Evolutionary conservation across 179 eudicot species (phyloP), one percentile per base, ranked within the genome.

Genomic region (Amaranthus tricolor): DNA sequence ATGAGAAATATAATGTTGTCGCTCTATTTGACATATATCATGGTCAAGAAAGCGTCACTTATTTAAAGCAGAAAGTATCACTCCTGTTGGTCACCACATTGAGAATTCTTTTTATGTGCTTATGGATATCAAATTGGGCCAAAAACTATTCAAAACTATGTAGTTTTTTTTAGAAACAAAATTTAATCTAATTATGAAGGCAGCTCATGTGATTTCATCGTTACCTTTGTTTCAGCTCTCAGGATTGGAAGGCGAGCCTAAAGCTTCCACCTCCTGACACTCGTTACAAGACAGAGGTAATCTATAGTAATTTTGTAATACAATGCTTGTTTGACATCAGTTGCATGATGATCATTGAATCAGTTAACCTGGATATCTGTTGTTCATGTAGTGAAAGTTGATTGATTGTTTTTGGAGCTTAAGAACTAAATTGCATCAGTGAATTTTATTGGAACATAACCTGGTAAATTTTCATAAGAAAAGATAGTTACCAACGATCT

Each of bases 281-380:
- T 64, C 80, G 80, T 71, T 77, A 53, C 80, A 55, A 50, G 74
- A 71, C 80, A 54, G 80, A 77, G 80, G 80, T 77, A 77, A 10
- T 58, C 21, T 52, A 40, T 54, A 21, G 2, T 71, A 55, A 16
- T 56, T 47, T 64, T 64, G 58, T 58, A 40, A 53, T 62, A 48
- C 31, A 54, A 58, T 24, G 15, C 59, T 48, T 51, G 20, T 75
- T 50, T 10, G 66, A 31, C 57, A 45, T 73, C 10, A 20, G 48
- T 16, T 59, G 44, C 47, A 43, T 50, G 47, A 53, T 3, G 48
- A 47, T 57, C 63, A 45, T 52, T 57, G 15, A 8, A 31, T 62
- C 31, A 31, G 52, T 60, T 40, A 2, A 59, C 8, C 9, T 45
- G 50, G 44, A 31, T 78, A 43, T 54, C 24, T 48, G 20, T 45